phyloP scores from a whole-genome alignment of 2,329 filamentous ascomycete species.

The Fusarium fujikuroi region DNA sequence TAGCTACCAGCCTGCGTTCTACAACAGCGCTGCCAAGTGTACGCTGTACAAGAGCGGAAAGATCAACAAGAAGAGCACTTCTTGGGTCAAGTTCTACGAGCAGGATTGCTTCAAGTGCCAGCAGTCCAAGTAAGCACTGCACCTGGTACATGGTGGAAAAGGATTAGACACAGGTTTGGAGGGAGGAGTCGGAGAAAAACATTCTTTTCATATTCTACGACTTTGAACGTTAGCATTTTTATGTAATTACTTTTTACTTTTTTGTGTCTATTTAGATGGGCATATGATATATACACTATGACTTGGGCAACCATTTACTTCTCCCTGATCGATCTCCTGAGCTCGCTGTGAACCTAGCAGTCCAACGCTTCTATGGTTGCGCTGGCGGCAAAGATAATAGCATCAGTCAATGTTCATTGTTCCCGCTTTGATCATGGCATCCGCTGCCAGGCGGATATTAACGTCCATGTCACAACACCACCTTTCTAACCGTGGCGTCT shows the following conservation, averaged over 20 bases:
- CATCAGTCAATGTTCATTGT: background rate
- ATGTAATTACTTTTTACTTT: constrained; percentile 26
- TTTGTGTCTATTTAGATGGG: constrained; percentile 11
- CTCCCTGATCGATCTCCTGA: constrained; percentile 1
- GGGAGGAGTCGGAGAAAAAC: background rate
- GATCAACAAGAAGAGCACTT: background rate
- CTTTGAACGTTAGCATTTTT: constrained; percentile 24
- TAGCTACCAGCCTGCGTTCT: constrained; percentile 10
- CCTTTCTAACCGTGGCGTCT: background rate
- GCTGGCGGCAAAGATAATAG: background rate
- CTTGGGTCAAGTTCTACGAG: constrained; percentile 30
- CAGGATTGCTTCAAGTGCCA: constrained; percentile 27
- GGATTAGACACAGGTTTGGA: background rate
- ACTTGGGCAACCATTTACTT: constrained; percentile 27
- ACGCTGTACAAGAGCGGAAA: constrained; percentile 25
- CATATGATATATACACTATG: constrained; percentile 27
- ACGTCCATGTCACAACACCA: background rate
- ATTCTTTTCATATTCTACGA: constrained; percentile 23
- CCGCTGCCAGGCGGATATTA: background rate
- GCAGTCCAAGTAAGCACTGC: background rate
- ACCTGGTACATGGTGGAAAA: background rate
- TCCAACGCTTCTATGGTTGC: background rate
- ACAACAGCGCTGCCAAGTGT: constrained; percentile 17
- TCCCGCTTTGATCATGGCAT: background rate
- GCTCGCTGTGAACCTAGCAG: background rate